These are phyloP conservation scores for Solanum medicagineum DNA, from an alignment of 257 asterid genomes.

Conservation along the genomic window DNA sequence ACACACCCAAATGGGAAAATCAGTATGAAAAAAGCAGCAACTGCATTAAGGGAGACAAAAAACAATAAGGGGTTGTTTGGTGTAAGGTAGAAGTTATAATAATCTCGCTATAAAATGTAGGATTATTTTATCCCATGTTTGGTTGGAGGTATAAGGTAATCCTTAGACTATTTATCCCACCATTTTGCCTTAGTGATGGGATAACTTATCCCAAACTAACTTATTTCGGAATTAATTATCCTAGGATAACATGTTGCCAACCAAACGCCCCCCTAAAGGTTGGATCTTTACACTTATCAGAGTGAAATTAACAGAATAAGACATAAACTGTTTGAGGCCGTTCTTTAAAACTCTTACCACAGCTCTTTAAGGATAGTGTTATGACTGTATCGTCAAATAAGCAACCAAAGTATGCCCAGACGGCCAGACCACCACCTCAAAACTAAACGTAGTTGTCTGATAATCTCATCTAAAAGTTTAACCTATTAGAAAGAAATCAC, in stretches of 20 bases:
- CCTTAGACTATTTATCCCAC: too few relatives aligned
- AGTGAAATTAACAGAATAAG: background rate
- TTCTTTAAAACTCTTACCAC: too few relatives aligned
- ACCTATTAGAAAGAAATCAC: background rate
- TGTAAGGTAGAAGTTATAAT: too few relatives aligned
- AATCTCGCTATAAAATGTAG: too few relatives aligned
- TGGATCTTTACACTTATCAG: constrained; percentile 13
- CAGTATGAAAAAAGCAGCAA: background rate
- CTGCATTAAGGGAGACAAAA: background rate
- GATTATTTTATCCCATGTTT: too few relatives aligned
- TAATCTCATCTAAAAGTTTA: background rate
- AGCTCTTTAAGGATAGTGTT: too few relatives aligned
- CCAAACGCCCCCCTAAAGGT: background rate
- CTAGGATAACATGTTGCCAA: too few relatives aligned
- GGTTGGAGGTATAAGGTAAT: too few relatives aligned
- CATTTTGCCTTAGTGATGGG: too few relatives aligned
- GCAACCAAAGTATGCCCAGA: background rate
- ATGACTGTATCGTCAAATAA: background rate
- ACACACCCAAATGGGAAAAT: background rate
- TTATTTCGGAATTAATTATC: too few relatives aligned
- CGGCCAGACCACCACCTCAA: background rate
- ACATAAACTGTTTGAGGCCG: background rate
- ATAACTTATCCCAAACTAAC: too few relatives aligned
- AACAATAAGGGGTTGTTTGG: constrained; percentile 9
- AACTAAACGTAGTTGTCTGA: background rate